Evolutionary conservation across 306 rosid genomes (phyloP), one percentile per base, ranked within the genome.

Genomic region (Lotus japonicus): DNA sequence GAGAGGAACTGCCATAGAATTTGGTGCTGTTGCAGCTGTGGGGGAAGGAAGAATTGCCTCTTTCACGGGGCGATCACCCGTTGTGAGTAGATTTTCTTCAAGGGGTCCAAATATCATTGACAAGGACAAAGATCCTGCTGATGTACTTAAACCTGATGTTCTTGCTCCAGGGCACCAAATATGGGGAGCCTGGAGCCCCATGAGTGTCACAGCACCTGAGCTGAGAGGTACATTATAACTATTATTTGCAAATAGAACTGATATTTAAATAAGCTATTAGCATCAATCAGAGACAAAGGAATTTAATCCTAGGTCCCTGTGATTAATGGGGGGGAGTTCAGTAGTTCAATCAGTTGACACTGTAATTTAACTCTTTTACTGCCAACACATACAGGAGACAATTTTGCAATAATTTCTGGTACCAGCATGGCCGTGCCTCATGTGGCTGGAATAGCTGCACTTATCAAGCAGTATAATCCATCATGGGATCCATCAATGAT

Each of bases 381-480:
- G 11, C n/a, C 31, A 11, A 45, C 21, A 26, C 14, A 77, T 48
- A 21, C 80, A 92, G 96, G 96, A 42, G 55, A 82, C 15, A 23
- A 23, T 46, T 94, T 90, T 77, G 96, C 86, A 58, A 79, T 90
- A 48, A 9, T 83, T 50, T 94, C 98, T 59, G 96, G 98, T 8
- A 94, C 96, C 71, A 94, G 98, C 75, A 94, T 94, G 98, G 89
- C 97, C 41, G 71, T 91, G 15, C 95, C 97, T 75, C 96, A 94
- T 70, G 84, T 90, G 12, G 90, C 86, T n/a, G 98, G 96, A 43
- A 84, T 88, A 21, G 97, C 97, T 35, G 97, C 98, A 63, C 88
- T 94, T n/a, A 77, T 90, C 13, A 84, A 86, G 87, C 97, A 94
- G 69, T 39, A 74, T 21, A 79, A 90, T 76, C 97, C 98, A 68